A percentile compares a stretch with the other conserved stretches of the same genome.
These are phyloP conservation scores for Aspergillus brasiliensis DNA, from an alignment of 2,329 filamentous ascomycete species.

Conservation along the genomic window DNA sequence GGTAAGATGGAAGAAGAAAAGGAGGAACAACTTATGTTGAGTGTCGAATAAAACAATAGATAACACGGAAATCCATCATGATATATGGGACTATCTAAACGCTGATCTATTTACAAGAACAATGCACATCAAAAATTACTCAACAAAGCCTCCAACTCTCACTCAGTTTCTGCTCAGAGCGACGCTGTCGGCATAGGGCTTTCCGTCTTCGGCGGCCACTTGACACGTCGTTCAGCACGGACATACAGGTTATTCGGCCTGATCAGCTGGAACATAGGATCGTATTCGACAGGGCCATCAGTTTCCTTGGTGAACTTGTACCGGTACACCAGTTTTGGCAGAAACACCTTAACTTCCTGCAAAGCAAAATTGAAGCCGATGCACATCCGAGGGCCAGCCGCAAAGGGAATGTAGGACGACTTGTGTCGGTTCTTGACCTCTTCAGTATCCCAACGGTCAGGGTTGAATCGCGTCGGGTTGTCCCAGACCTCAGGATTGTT, in stretches of 20 bases:
- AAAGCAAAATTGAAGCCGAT: constrained; percentile 68
- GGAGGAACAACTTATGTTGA: no score
- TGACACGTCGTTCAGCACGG: constrained; percentile 21
- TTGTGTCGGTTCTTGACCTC: constrained; percentile 56
- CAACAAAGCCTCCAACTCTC: background rate
- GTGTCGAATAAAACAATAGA: no score
- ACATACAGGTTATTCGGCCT: constrained; percentile 31
- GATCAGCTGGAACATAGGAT: constrained; percentile 35
- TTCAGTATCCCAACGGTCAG: constrained; percentile 61
- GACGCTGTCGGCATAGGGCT: background rate
- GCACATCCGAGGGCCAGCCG: constrained; percentile 58
- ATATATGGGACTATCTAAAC: background rate
- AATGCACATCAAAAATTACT: background rate
- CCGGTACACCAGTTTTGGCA: constrained; percentile 61
- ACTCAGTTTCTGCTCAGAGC: background rate
- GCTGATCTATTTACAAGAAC: background rate
- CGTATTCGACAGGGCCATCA: constrained; percentile 50
- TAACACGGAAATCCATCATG: background rate
- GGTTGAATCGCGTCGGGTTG: constrained; percentile 60
- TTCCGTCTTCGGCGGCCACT: constrained; percentile 24
- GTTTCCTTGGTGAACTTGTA: constrained; percentile 59
- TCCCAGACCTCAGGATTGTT: constrained; percentile 60
- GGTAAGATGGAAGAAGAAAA: no score
- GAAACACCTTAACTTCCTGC: constrained; percentile 59
- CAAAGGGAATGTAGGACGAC: constrained; percentile 62